phyloP scores from a whole-genome alignment of 208 protist genomes.

The Lotmaria passim region DNA sequence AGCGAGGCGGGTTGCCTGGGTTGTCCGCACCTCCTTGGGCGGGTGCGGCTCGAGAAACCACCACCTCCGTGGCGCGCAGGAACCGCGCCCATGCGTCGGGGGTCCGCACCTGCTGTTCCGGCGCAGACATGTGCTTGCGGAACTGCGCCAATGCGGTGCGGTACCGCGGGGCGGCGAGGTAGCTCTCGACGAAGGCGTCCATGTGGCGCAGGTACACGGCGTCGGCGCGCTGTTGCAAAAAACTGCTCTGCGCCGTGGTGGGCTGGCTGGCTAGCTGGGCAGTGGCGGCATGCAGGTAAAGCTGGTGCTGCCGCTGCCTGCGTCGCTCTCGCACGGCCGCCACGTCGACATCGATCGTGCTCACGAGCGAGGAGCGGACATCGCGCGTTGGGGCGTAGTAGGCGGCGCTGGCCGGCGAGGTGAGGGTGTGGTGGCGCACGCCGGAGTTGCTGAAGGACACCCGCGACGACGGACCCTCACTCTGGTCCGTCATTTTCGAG shows the following conservation, averaged over 20 bases:
- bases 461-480: constrained; percentile 17
- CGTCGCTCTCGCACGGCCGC: constrained; percentile 34
- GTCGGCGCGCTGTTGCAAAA: constrained; percentile 17
- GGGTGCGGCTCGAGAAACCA: neutral
- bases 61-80: constrained; percentile 13
- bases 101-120: constrained; percentile 54
- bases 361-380: constrained; percentile 48
- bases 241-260: constrained; percentile 3
- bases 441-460: constrained; percentile 12
- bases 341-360: constrained; percentile 47
- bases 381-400: constrained; percentile 28
- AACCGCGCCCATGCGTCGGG: constrained; percentile 19
- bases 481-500: constrained; percentile 12
- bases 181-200: constrained; percentile 54
- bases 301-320: constrained; percentile 16
- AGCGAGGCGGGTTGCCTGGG: too few species aligned
- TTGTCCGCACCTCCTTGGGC: too few species aligned
- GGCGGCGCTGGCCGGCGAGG: neutral
- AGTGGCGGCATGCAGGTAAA: constrained; percentile 30
- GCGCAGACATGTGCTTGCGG: constrained; percentile 37
- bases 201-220: constrained; percentile 40
- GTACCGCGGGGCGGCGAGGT: constrained; percentile 45
- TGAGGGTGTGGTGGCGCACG: constrained; percentile 2
- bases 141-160: constrained; percentile 44
- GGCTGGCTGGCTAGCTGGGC: neutral